Percentiles rank a stretch among this genome's conserved stretches.
Conservation (phyloP, 495 filamentous ascomycete genomes). For the Daldinia grandis region DNA sequence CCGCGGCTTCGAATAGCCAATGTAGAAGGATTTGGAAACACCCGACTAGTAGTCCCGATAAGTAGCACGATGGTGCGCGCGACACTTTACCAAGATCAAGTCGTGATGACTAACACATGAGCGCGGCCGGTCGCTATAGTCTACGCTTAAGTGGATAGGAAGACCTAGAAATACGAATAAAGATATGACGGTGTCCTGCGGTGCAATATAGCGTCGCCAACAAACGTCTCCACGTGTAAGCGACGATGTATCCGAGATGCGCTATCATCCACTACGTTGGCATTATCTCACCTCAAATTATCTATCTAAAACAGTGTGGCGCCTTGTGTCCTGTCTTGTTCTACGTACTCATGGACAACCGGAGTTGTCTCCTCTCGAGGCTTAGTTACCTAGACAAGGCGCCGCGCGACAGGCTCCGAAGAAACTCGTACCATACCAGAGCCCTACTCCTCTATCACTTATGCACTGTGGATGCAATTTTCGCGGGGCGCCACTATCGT, state of each 20-base stretch:
- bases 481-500: slow-evolving; percentile 43
- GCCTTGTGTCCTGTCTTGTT: slow-evolving; percentile 4
- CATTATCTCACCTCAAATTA: neutral
- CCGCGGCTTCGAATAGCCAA: slow-evolving; percentile 27
- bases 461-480: slow-evolving; percentile 12
- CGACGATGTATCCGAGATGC: slow-evolving; percentile 14
- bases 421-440: slow-evolving; percentile 5
- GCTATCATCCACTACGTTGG: neutral
- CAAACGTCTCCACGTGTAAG: slow-evolving; percentile 34
- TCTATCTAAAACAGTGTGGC: slow-evolving; percentile 4
- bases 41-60: slow-evolving; percentile 27
- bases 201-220: slow-evolving; percentile 26
- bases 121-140: slow-evolving; percentile 18
- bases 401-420: slow-evolving; percentile 5
- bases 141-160: slow-evolving; percentile 23
- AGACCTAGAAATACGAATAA: slow-evolving; percentile 6
- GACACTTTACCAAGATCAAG: slow-evolving; percentile 25
- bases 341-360: slow-evolving; percentile 10
- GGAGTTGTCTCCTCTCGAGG: slow-evolving; percentile 2
- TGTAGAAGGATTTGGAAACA: slow-evolving; percentile 37
- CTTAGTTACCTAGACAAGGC: slow-evolving; percentile 5
- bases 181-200: slow-evolving; percentile 12
- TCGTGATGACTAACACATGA: slow-evolving; percentile 11
- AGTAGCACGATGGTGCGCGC: slow-evolving; percentile 31
- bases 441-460: neutral